phyloP scores from a whole-genome alignment of 768 basidiomycete species.

The Boletus sensibilis region DNA sequence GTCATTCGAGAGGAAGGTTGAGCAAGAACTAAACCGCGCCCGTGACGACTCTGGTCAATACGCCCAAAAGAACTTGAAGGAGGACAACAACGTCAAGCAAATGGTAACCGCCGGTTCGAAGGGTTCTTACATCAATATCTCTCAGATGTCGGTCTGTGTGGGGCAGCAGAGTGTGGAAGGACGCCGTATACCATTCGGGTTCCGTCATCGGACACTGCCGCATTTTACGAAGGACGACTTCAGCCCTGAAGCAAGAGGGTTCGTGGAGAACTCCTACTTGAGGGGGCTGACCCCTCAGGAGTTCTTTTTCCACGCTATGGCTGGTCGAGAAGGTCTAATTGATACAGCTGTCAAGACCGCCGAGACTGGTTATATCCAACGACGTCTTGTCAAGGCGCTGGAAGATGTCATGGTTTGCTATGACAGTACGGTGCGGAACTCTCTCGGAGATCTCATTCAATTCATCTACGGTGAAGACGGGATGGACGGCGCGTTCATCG shows the following conservation, averaged over 20 bases:
- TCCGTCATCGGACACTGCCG: constrained; percentile 92
- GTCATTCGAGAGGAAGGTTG: constrained; percentile 92
- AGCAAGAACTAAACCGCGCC: constrained; percentile 88
- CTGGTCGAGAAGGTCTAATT: constrained; percentile 97
- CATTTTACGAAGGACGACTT: constrained; percentile 99
- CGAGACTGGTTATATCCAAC: constrained; percentile 98
- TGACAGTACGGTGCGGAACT: constrained; percentile 97
- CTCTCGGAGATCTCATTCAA: constrained; percentile 92
- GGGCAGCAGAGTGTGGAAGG: constrained; percentile 99
- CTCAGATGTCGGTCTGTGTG: constrained; percentile 99
- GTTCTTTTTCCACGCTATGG: constrained; percentile 99
- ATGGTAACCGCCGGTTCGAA: constrained; percentile 99
- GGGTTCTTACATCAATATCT: constrained; percentile 99
- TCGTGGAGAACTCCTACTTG: constrained; percentile 98
- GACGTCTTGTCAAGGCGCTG: constrained; percentile 94
- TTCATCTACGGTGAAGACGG: constrained; percentile 98
- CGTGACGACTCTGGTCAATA: constrained; percentile 95
- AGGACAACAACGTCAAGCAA: constrained; percentile 99
- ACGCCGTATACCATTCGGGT: constrained; percentile 96
- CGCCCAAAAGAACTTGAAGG: constrained; percentile 96
- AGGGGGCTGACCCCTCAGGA: constrained; percentile 96
- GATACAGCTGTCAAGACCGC: constrained; percentile 99
- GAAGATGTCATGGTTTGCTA: constrained; percentile 98
- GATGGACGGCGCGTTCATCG: constrained; percentile 98
- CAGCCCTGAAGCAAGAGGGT: constrained; percentile 95